phyloP scores from a whole-genome alignment of 352 stramenopile genomes.

The Phytopythium aichiense region DNA sequence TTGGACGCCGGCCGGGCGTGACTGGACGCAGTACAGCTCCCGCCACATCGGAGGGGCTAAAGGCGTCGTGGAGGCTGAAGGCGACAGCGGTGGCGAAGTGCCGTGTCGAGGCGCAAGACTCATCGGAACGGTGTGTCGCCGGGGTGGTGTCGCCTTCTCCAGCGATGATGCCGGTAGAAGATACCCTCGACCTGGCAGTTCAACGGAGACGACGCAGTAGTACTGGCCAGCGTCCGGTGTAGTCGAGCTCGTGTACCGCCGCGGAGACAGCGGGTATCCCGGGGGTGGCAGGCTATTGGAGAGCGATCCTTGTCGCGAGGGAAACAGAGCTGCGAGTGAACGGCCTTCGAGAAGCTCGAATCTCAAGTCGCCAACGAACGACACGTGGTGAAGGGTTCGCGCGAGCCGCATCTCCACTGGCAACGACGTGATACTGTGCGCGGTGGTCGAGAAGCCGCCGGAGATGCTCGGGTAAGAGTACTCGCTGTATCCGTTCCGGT shows the following conservation, averaged over 20 bases:
- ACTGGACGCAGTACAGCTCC: slow-evolving; percentile 25
- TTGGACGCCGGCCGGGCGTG: slow-evolving; percentile 28
- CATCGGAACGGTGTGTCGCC: slow-evolving; percentile 4
- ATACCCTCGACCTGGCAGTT: background rate
- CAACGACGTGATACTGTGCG: slow-evolving; percentile 11
- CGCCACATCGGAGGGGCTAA: background rate
- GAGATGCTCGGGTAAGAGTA: slow-evolving; percentile 44
- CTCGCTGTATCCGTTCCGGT: slow-evolving; percentile 59
- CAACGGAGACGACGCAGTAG: slow-evolving; percentile 6
- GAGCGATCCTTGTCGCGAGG: background rate
- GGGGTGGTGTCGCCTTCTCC: background rate
- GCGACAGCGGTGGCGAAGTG: background rate
- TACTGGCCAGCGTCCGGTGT: background rate
- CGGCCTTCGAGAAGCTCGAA: slow-evolving; percentile 58
- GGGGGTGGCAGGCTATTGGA: background rate
- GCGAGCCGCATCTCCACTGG: slow-evolving; percentile 19
- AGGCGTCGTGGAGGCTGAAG: background rate
- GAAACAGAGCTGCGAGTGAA: slow-evolving; percentile 7
- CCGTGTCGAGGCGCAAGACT: background rate
- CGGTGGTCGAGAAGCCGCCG: slow-evolving; percentile 45
- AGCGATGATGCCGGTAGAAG: background rate
- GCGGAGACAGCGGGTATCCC: background rate
- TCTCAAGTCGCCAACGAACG: slow-evolving; percentile 59
- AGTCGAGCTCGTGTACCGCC: background rate
- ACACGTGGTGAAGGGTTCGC: slow-evolving; percentile 15